Evolutionary conservation across 2,329 filamentous ascomycete genomes (phyloP).

Genomic region (Cryphonectria japonica): DNA sequence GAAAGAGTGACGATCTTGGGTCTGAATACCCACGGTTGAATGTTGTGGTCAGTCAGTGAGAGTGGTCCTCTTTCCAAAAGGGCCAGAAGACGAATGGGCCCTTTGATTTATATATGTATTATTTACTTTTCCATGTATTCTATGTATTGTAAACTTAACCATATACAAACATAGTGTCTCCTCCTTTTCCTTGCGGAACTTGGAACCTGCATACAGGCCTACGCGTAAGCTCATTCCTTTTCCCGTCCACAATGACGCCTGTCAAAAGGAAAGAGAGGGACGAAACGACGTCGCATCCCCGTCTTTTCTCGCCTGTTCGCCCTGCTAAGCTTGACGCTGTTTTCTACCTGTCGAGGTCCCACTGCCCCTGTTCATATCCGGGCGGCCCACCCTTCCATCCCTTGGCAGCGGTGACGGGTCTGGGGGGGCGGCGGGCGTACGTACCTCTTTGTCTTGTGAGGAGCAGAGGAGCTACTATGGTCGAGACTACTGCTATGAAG

Average conservation of each 20-base stretch:
- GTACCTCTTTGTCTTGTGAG: neutral
- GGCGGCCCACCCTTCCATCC: neutral
- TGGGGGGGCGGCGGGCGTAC: neutral
- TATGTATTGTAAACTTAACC: neutral
- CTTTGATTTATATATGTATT: neutral
- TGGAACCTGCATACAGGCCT: neutral
- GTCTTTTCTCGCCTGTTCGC: neutral
- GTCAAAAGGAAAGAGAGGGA: neutral
- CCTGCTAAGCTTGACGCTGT: neutral
- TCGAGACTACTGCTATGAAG: no score
- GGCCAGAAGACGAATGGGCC: neutral
- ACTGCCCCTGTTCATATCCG: constrained; percentile 4
- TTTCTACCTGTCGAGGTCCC: neutral
- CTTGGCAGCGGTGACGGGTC: neutral
- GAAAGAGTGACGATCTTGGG: neutral
- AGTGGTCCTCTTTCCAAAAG: neutral
- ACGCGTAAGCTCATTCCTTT: neutral
- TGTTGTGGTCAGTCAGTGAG: neutral
- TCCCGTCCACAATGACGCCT: neutral
- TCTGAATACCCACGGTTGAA: neutral
- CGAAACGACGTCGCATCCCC: neutral
- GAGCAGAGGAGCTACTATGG: neutral
- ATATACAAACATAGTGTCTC: neutral
- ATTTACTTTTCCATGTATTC: neutral
- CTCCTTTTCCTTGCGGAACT: neutral